A percentile compares a stretch with the other conserved stretches of the same genome.
Evolutionary conservation across 257 asterid species (phyloP).

Genomic region (Fraxinus excelsior): DNA sequence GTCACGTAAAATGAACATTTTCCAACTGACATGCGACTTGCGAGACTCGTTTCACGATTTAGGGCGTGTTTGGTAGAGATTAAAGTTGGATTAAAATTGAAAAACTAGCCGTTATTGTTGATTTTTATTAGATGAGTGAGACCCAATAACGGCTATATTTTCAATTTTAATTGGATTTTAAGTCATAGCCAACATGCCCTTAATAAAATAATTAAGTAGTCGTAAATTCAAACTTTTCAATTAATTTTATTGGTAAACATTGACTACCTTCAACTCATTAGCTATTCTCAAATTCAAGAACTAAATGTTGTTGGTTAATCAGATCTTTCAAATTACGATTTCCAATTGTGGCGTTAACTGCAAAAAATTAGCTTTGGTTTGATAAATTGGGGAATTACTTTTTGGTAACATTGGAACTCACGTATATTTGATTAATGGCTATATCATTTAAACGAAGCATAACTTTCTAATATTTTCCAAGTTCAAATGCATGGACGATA

Average conservation of each 20-base stretch:
- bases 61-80: too few relatives aligned
- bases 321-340: constrained; percentile 6
- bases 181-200: too few relatives aligned
- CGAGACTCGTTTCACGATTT: too few relatives aligned
- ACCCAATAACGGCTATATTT: too few relatives aligned
- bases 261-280: background rate
- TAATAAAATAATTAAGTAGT: too few relatives aligned
- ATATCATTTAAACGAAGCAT: constrained; percentile 18
- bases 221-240: background rate
- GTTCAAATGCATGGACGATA: background rate
- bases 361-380: constrained; percentile 41
- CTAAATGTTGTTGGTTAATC: background rate
- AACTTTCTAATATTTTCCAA: constrained; percentile 17
- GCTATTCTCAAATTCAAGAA: background rate
- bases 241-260: background rate
- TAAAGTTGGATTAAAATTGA: too few relatives aligned
- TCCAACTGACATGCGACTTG: background rate
- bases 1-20: background rate
- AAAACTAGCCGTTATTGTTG: too few relatives aligned
- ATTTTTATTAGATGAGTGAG: too few relatives aligned
- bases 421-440: constrained; percentile 12
- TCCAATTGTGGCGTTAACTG: constrained; percentile 38
- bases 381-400: constrained; percentile 33
- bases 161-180: too few relatives aligned
- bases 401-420: constrained; percentile 22